These are phyloP conservation scores for Ophiorrhiza pumila DNA, from an alignment of 257 asterid species.

Conservation along the genomic window DNA sequence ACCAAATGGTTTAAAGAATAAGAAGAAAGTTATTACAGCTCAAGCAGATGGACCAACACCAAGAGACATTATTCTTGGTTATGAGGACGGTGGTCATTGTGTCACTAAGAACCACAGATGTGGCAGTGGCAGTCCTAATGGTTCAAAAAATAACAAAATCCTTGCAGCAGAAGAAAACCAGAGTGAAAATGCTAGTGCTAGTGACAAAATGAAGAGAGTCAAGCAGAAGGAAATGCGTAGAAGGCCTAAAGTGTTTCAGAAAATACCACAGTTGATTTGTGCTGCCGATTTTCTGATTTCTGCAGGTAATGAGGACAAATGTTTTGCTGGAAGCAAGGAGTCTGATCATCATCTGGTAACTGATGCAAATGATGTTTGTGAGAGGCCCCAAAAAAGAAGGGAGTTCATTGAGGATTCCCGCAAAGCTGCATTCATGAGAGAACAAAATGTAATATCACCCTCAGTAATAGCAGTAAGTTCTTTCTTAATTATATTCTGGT, in stretches of 20 bases:
- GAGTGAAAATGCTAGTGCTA: background rate
- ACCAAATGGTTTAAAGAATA: too few relatives aligned
- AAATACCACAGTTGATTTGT: constrained; percentile 3
- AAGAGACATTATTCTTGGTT: background rate
- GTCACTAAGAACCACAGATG: too few relatives aligned
- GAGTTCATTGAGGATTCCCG: background rate
- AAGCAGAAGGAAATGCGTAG: background rate
- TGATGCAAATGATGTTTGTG: background rate
- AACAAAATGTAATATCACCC: constrained; percentile 2
- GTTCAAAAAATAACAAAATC: constrained; percentile 16
- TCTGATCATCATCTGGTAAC: background rate
- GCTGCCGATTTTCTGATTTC: background rate
- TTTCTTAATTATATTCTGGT: constrained; percentile 1
- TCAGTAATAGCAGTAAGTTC: constrained; percentile 25
- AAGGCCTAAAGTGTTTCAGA: constrained; percentile 19
- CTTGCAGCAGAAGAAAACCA: background rate
- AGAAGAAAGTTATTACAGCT: background rate
- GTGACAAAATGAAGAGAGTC: background rate
- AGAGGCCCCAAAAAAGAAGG: constrained; percentile 5
- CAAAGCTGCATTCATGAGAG: constrained; percentile 21
- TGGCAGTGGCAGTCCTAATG: constrained; percentile 22
- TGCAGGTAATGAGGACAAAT: background rate
- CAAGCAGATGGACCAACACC: background rate
- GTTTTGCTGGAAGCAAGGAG: constrained; percentile 4
- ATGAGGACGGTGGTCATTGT: too few relatives aligned